A percentile compares a stretch with the other conserved stretches of the same genome.
phyloP scores from a whole-genome alignment of 2,329 filamentous ascomycete genomes.

The Lachnellula occidentalis region DNA sequence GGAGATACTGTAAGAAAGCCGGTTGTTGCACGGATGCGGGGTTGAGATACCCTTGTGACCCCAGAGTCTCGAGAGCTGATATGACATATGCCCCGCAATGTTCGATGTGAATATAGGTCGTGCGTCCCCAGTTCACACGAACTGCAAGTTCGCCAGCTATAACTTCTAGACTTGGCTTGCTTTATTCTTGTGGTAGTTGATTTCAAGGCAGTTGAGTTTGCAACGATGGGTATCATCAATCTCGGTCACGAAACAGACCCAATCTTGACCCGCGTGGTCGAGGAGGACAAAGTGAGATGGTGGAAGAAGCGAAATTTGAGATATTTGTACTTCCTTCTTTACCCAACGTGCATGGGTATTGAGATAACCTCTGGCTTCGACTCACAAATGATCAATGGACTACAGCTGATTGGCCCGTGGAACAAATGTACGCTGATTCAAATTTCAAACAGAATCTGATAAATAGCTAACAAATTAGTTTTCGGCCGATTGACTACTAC shows the following conservation, averaged over 20 bases:
- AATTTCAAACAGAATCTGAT: neutral
- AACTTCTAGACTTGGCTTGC: neutral
- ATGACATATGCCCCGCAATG: neutral
- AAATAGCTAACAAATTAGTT: neutral
- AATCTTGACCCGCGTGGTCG: conserved; percentile 35
- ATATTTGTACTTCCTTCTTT: conserved; percentile 34
- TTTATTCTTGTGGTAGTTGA: neutral
- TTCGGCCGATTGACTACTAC: conserved; percentile 14
- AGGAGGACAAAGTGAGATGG: conserved; percentile 36
- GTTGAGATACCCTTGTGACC: neutral
- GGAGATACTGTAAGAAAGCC: neutral
- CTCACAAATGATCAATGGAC: conserved; percentile 42
- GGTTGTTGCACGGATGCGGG: neutral
- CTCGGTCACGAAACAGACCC: conserved; percentile 28
- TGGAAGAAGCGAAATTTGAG: conserved; percentile 35
- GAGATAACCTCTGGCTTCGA: conserved; percentile 52
- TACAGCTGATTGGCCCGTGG: conserved; percentile 34
- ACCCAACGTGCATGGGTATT: conserved; percentile 47
- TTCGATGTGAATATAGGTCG: neutral
- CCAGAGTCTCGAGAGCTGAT: neutral
- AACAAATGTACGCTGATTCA: conserved; percentile 24
- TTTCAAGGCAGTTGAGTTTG: neutral
- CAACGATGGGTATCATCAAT: conserved; percentile 10
- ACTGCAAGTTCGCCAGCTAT: too few relatives aligned
- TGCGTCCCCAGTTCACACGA: neutral